Evolutionary conservation across 768 basidiomycete genomes (phyloP).

Genomic region (Tricholoma terreum): DNA sequence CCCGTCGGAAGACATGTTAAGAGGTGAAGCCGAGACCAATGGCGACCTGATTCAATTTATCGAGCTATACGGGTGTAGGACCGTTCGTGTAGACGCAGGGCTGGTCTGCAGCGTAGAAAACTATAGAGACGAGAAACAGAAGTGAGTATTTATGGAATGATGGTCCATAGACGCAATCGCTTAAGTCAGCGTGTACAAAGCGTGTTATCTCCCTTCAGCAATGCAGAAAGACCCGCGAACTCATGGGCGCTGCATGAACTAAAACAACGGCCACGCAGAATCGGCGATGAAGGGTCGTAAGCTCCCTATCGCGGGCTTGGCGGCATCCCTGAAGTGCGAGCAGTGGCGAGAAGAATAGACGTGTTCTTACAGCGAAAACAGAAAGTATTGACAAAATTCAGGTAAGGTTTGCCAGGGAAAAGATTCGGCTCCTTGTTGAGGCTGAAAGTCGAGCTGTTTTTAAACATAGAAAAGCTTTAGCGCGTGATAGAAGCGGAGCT

Average conservation of each 20-base stretch:
- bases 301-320: constrained; percentile 1
- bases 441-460: neutral
- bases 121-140: neutral
- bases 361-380: neutral
- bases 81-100: neutral
- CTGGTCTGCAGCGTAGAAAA: neutral
- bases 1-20: constrained; percentile 48
- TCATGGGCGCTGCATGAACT: neutral
- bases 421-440: neutral
- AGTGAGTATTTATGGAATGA: constrained; percentile 5
- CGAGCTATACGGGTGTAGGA: neutral
- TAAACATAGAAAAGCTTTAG: neutral
- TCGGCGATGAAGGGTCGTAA: constrained; percentile 3
- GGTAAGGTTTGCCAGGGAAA: neutral
- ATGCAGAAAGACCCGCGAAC: neutral
- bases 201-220: constrained; percentile 11
- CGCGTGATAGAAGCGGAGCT: neutral
- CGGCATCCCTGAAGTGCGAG: neutral
- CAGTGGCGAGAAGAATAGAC: neutral
- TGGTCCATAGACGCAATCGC: constrained; percentile 1
- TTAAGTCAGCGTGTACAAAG: constrained; percentile 6
- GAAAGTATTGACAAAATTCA: neutral
- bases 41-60: neutral
- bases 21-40: neutral
- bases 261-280: neutral